Conservation (phyloP, 2,329 filamentous ascomycete species). For the Fusarium sp. region DNA sequence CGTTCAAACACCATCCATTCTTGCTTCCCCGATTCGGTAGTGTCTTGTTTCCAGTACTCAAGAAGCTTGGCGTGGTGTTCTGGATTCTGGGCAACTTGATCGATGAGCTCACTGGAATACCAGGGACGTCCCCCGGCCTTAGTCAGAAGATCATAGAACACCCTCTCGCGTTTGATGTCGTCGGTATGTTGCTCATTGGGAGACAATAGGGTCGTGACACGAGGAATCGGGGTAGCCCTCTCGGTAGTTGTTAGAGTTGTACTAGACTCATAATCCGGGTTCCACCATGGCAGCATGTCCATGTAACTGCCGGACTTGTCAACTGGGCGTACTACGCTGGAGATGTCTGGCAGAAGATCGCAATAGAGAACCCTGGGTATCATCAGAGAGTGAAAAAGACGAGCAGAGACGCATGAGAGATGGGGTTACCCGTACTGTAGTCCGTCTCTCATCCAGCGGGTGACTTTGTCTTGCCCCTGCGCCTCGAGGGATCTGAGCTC, state of each 20-base stretch:
- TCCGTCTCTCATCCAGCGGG: constrained; percentile 29
- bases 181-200: constrained; percentile 5
- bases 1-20: constrained; percentile 31
- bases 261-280: constrained; percentile 5
- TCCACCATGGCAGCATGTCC: constrained; percentile 19
- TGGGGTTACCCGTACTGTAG: constrained; percentile 26
- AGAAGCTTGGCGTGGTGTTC: constrained; percentile 11
- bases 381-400: constrained; percentile 4
- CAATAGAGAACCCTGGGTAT: constrained; percentile 27
- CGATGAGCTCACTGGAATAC: constrained; percentile 25
- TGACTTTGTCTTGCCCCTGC: constrained; percentile 22
- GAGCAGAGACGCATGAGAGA: neutral
- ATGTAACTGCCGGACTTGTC: constrained; percentile 18
- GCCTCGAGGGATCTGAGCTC: constrained; percentile 5
- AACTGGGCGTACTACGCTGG: constrained; percentile 17
- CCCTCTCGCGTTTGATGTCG: constrained; percentile 18
- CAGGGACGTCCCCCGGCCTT: constrained; percentile 35
- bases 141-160: constrained; percentile 10
- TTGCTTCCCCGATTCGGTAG: neutral
- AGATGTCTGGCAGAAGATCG: constrained; percentile 23
- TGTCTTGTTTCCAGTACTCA: constrained; percentile 27
- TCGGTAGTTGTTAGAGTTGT: constrained; percentile 2
- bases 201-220: neutral
- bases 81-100: constrained; percentile 16
- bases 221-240: neutral